These are phyloP conservation scores for Syzygium aromaticum DNA, from an alignment of 345 rosid genomes.

Conservation along the genomic window DNA sequence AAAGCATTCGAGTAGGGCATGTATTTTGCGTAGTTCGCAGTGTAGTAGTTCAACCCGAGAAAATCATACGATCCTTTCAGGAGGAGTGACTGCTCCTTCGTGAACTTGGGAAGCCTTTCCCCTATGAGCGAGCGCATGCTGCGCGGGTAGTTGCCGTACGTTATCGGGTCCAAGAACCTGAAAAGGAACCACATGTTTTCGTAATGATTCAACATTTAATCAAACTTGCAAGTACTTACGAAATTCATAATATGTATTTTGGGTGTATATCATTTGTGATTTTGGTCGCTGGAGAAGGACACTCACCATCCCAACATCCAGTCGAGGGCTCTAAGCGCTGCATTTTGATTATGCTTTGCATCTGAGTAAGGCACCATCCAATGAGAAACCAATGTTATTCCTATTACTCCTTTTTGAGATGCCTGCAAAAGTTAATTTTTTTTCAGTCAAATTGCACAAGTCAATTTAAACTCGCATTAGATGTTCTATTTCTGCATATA, in stretches of 20 bases:
- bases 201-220: background rate
- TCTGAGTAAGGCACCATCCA: conserved; percentile 19
- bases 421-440: conserved; percentile 1
- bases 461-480: background rate
- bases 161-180: conserved; percentile 37
- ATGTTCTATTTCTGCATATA: background rate
- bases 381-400: conserved; percentile 11
- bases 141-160: conserved; percentile 27
- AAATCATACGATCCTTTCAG: conserved; percentile 43
- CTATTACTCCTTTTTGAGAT: conserved; percentile 21
- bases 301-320: conserved; percentile 33
- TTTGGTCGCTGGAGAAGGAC: background rate
- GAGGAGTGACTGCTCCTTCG: conserved; percentile 13
- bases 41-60: conserved; percentile 41
- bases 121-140: conserved; percentile 20
- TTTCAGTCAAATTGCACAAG: background rate
- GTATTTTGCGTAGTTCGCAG: conserved; percentile 16
- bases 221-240: background rate
- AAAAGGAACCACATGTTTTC: too few species aligned
- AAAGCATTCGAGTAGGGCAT: background rate
- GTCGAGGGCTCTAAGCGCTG: conserved; percentile 25
- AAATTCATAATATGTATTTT: background rate
- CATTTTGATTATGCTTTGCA: conserved; percentile 1
- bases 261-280: background rate
- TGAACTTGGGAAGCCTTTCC: conserved; percentile 29